These are phyloP conservation scores for Epichloe aotearoae DNA, from an alignment of 2,329 filamentous ascomycete genomes.

Conservation along the genomic window DNA sequence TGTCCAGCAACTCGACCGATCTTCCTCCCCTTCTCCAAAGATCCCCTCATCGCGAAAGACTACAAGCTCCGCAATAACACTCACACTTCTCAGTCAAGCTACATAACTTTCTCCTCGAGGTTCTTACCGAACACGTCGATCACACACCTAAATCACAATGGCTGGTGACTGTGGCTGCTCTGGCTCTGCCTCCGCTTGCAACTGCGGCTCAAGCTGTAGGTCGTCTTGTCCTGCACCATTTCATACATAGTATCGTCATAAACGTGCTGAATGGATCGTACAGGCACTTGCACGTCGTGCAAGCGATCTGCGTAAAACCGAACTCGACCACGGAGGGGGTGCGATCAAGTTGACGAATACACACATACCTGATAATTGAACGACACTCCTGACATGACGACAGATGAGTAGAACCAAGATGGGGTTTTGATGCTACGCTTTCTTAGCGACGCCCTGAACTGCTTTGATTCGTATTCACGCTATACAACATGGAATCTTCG, in stretches of 20 bases:
- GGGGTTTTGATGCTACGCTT: too few species aligned
- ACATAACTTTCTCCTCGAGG: too few species aligned
- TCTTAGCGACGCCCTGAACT: too few species aligned
- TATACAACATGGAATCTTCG: too few species aligned
- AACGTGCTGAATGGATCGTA: background rate
- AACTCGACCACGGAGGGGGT: background rate
- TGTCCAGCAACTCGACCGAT: conserved; percentile 1
- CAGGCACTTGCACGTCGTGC: conserved; percentile 21
- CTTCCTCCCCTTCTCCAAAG: conserved; percentile 3
- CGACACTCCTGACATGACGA: too few species aligned
- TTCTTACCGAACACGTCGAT: background rate
- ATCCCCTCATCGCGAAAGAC: conserved; percentile 5
- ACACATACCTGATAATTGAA: too few species aligned
- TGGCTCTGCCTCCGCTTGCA: conserved; percentile 19
- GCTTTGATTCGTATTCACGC: too few species aligned
- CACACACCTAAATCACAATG: conserved; percentile 13
- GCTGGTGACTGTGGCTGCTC: conserved; percentile 25
- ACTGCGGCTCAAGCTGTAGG: conserved; percentile 24
- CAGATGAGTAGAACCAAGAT: too few species aligned
- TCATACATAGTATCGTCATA: too few species aligned
- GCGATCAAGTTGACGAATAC: too few species aligned
- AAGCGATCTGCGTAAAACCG: conserved; percentile 4
- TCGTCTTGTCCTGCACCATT: background rate
- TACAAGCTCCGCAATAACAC: too few species aligned
- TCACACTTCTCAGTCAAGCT: too few species aligned